Evolutionary conservation across 805 yeast species (phyloP), one percentile per base, ranked within the genome.

Genomic region (Saturnispora besseyi): DNA sequence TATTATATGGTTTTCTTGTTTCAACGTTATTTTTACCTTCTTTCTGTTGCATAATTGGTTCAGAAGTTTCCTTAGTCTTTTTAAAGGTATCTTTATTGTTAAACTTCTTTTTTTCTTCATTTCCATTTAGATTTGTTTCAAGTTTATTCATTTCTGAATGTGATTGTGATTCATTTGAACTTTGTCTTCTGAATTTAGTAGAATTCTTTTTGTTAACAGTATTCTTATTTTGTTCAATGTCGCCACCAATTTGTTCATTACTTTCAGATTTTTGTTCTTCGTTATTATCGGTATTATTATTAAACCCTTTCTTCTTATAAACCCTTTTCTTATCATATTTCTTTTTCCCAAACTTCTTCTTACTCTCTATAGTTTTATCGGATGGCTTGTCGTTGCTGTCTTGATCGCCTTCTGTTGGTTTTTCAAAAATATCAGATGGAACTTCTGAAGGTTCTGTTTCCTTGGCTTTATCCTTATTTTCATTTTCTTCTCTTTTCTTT

Each of bases 381-480:
- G 7, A 8, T 36, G 26, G 5, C 15, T 36, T n/a, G 37, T 33
- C 21, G 1, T 6, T 18, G 7, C 13, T 11, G 12, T 18, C 11
- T 21, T 26, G 13, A 41, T 24, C 33, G 10, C 10, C 21, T 21
- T 24, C 21, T 28, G 5, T n/a, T 26, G 33, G 28, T 4, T 43
- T 21, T n/a, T 43, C 45, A 11, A 11, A 5, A 6, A 6, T 26
- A 8, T 26, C 29, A 26, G 29, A 26, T 26, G 9, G 9, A 3
- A 1, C 29, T 13, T 31, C 22, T 28, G 21, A 4, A n/a, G 22
- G 54, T 3, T 57, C 66, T 2, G 61, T 62, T 3, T 62, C 68
- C 15, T 53, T 7, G 11, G 13, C 13, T 28, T 24, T 12, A 3
- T 18, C 26, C 13, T 34, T 21, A 9, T 26, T 15, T 15, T 15